Percentiles rank a stretch among this genome's conserved stretches.
Evolutionary conservation across 352 stramenopile genomes (phyloP).

Genomic region (Phytophthora sp.): DNA sequence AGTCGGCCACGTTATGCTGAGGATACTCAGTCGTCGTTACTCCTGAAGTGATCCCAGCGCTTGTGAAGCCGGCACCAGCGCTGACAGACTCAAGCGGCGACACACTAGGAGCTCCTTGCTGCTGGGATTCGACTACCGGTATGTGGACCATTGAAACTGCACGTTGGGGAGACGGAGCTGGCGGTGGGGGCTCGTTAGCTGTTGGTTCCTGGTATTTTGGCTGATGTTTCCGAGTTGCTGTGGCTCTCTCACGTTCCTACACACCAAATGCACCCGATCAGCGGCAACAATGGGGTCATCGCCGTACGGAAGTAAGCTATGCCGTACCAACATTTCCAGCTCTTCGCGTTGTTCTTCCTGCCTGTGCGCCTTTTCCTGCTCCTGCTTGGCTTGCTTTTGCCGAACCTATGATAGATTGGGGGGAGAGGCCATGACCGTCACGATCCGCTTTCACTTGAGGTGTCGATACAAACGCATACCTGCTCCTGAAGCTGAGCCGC

Average conservation of each 20-base stretch:
- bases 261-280: neutral
- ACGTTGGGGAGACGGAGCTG: constrained; percentile 4
- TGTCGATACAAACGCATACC: constrained; percentile 19
- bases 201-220: constrained; percentile 19
- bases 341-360: constrained; percentile 59
- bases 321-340: constrained; percentile 46
- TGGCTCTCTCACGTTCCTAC: constrained; percentile 24
- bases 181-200: neutral
- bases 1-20: neutral
- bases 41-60: neutral
- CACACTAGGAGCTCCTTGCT: neutral
- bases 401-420: constrained; percentile 33
- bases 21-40: neutral
- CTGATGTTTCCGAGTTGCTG: constrained; percentile 22
- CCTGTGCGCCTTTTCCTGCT: constrained; percentile 49
- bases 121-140: constrained; percentile 1
- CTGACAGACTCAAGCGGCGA: constrained; percentile 5
- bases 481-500: constrained; percentile 73
- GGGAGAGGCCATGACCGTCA: neutral
- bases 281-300: neutral
- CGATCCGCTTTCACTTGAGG: neutral
- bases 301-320: too few relatives aligned
- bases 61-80: neutral
- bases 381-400: constrained; percentile 53
- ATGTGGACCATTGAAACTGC: neutral